These are phyloP conservation scores for Ophiostoma pallidulum DNA, from an alignment of 2,329 filamentous ascomycete genomes.

Conservation along the genomic window DNA sequence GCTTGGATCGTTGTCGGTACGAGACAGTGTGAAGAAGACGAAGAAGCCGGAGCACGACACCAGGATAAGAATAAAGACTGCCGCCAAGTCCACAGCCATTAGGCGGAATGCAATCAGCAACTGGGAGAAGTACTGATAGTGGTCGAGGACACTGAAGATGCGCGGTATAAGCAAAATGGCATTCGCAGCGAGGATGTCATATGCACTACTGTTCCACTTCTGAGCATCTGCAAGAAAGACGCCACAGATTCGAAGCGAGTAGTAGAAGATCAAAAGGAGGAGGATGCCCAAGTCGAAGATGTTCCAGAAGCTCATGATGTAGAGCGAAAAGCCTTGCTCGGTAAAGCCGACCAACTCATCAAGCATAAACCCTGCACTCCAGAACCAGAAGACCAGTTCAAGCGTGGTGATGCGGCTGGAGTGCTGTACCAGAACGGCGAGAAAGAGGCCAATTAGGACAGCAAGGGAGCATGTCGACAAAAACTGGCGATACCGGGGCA, in stretches of 20 bases:
- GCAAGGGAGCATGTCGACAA: conserved; percentile 82
- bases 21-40: conserved; percentile 81
- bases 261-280: conserved; percentile 76
- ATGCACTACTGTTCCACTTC: conserved; percentile 72
- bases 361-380: conserved; percentile 94
- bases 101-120: conserved; percentile 86
- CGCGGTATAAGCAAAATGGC: conserved; percentile 83
- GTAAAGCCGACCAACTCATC: conserved; percentile 95
- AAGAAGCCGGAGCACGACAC: conserved; percentile 93
- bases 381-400: conserved; percentile 92
- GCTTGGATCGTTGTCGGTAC: conserved; percentile 57
- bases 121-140: conserved; percentile 94
- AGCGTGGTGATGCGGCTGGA: conserved; percentile 73
- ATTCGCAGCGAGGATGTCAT: conserved; percentile 87
- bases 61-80: conserved; percentile 73
- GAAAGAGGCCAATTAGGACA: conserved; percentile 72
- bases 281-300: conserved; percentile 88
- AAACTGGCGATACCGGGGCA: conserved; percentile 85
- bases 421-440: conserved; percentile 68
- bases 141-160: conserved; percentile 85
- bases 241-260: conserved; percentile 79
- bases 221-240: conserved; percentile 71
- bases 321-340: conserved; percentile 90
- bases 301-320: conserved; percentile 98
- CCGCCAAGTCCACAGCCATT: conserved; percentile 84